Conservation (phyloP, 2,329 filamentous ascomycete genomes). For the Helotiales sp. region DNA sequence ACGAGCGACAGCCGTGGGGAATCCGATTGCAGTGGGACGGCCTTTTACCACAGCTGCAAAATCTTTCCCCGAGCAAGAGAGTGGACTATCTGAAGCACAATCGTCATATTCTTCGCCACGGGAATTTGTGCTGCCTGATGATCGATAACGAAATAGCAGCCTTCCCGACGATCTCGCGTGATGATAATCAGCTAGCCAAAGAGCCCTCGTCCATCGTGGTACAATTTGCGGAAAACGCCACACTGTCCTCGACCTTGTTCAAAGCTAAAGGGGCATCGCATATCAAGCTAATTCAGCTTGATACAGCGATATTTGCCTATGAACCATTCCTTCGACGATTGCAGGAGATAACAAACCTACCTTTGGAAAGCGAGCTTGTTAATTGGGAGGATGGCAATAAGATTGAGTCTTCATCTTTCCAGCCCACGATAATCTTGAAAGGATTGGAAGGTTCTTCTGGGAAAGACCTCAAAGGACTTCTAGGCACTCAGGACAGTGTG, state of each 20-base stretch:
- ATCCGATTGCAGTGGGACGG: constrained; percentile 43
- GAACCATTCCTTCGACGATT: constrained; percentile 64
- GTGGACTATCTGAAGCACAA: constrained; percentile 49
- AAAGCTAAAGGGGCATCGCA: constrained; percentile 39
- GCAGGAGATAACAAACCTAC: constrained; percentile 54
- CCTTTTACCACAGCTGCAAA: constrained; percentile 47
- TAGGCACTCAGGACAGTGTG: constrained; percentile 36
- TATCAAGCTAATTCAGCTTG: constrained; percentile 56
- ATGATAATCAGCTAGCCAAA: constrained; percentile 45
- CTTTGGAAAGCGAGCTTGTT: constrained; percentile 56
- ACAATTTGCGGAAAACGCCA: constrained; percentile 48
- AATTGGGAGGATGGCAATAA: constrained; percentile 28
- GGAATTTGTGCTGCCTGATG: constrained; percentile 62
- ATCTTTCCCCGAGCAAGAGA: constrained; percentile 33
- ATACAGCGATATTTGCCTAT: constrained; percentile 68
- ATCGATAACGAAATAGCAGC: constrained; percentile 51
- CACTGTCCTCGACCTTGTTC: constrained; percentile 47
- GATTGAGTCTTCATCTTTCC: constrained; percentile 16
- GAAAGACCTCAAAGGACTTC: constrained; percentile 34
- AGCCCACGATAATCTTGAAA: constrained; percentile 28
- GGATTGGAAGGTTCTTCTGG: constrained; percentile 23
- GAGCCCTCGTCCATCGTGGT: constrained; percentile 50
- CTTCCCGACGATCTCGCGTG: constrained; percentile 59
- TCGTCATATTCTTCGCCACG: constrained; percentile 54
- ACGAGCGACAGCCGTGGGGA: constrained; percentile 32